These are phyloP conservation scores for Leccinum angustisporum DNA, from an alignment of 1,284 basidiomycete species.

Conservation along the genomic window DNA sequence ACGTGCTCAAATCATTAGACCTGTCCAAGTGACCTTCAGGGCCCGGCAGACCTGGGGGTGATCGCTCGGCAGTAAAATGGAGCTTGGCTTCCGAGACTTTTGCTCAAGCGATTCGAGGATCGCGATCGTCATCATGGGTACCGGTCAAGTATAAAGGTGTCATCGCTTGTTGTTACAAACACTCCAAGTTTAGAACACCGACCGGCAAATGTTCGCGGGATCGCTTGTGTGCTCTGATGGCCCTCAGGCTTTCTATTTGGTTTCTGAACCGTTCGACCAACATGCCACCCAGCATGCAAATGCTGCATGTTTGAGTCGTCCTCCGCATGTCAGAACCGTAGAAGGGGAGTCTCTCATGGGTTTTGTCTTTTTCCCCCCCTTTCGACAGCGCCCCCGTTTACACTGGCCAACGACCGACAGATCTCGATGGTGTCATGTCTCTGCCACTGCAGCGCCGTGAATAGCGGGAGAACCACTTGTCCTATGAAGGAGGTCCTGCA, in stretches of 20 bases:
- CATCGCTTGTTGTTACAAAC: conserved; percentile 22
- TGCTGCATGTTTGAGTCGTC: background rate
- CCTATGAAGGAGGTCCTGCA: background rate
- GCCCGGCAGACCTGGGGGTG: conserved; percentile 2
- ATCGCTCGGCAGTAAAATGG: conserved; percentile 30
- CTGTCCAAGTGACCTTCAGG: conserved; percentile 1
- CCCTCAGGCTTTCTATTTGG: conserved; percentile 4
- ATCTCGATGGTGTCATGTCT: conserved; percentile 15
- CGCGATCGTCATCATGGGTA: conserved; percentile 26
- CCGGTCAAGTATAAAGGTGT: conserved; percentile 20
- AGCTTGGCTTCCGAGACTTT: conserved; percentile 13
- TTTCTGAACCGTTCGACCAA: background rate
- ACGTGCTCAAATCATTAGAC: background rate
- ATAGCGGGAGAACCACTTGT: conserved; percentile 5
- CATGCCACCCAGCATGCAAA: background rate
- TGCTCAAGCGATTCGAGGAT: conserved; percentile 32
- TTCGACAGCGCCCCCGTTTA: conserved; percentile 4
- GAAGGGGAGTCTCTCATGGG: conserved; percentile 2
- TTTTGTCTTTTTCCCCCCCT: background rate
- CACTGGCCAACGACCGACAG: background rate
- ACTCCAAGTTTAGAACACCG: conserved; percentile 23
- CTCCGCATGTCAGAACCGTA: background rate
- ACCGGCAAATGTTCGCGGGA: conserved; percentile 34
- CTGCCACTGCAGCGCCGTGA: conserved; percentile 16
- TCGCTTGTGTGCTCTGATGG: conserved; percentile 14